phyloP scores from a whole-genome alignment of 306 rosid genomes.

The Quercus wislizeni region DNA sequence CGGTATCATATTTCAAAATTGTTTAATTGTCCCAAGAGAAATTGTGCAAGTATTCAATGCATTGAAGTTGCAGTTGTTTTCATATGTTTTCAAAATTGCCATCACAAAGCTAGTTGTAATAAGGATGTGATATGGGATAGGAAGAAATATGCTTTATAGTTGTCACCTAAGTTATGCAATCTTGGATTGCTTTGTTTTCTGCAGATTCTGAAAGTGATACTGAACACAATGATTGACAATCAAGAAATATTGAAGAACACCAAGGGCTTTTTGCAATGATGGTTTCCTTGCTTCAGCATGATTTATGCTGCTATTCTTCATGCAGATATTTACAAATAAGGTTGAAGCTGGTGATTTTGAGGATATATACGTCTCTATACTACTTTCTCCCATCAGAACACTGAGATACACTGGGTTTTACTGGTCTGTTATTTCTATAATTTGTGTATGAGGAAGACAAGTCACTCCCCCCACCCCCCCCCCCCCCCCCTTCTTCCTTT shows the following conservation, averaged over 20 bases:
- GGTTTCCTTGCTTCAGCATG: background rate
- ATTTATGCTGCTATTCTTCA: background rate
- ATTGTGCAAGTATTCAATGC: background rate
- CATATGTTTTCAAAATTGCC: background rate
- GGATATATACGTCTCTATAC: too few relatives aligned
- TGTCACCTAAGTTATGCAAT: conserved; percentile 4
- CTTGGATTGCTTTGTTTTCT: background rate
- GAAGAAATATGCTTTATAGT: background rate
- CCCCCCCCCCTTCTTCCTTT: too few relatives aligned
- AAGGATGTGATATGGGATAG: background rate
- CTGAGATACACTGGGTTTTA: too few relatives aligned
- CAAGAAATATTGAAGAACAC: background rate
- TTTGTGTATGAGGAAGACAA: too few relatives aligned
- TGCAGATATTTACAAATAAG: background rate
- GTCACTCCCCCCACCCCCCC: too few relatives aligned
- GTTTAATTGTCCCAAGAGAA: background rate
- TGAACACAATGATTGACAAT: conserved; percentile 70
- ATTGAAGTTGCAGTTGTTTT: background rate
- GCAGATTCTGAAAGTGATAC: conserved; percentile 92
- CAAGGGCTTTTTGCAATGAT: background rate
- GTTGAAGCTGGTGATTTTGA: too few relatives aligned
- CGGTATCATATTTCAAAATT: background rate
- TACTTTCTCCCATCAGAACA: too few relatives aligned
- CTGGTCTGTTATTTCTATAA: too few relatives aligned
- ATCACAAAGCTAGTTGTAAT: background rate